Evolutionary conservation across 2,329 filamentous ascomycete species (phyloP), one percentile per base, ranked within the genome.

Genomic region (Phaeosphaeria sp.): DNA sequence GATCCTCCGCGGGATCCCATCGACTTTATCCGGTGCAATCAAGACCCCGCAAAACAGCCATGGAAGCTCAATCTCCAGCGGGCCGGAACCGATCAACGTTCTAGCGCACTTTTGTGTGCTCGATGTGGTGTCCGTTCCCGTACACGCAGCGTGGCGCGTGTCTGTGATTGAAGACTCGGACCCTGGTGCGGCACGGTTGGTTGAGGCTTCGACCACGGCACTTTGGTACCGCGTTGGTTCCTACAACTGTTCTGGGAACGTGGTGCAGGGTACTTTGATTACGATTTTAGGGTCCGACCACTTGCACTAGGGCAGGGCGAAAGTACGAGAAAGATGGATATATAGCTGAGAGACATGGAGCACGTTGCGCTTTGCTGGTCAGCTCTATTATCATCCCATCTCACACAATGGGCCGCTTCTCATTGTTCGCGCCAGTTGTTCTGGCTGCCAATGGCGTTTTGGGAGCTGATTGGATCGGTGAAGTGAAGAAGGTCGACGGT

Each of bases 401-500:
- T 20, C 9, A 21, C 15, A 73, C 53, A 11, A 74, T 74, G 72
- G 65, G 59, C 59, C 69, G 60, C 21, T 46, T 60, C 48, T 64
- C 62, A 21, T 30, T 63, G n/a, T 44, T 72, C 17, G 52, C 66
- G 58, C 56, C 65, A 20, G 48, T 70, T 33, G 58, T 73, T 44
- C 58, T 69, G 44, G 63, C 63, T 43, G 33, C 62, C 42, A 57
- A 62, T 50, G 56, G 54, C 25, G 67, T 58, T 2, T 39, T 64
- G 23, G 66, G 53, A 36, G 62, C 62, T 2, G 56, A 62, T 20
- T 76, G 72, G 73, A 66, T 64, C 25, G 73, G 73, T 17, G 73
- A 76, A 55, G 56, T 65, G 18, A 72, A 68, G 56, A 63, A 65
- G 36, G 59, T 65, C 4, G 60, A 65, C 39, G 67, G 69, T 15